A percentile compares a stretch with the other conserved stretches of the same genome.
phyloP scores from a whole-genome alignment of 257 asterid genomes.

The Ballota nigra region DNA sequence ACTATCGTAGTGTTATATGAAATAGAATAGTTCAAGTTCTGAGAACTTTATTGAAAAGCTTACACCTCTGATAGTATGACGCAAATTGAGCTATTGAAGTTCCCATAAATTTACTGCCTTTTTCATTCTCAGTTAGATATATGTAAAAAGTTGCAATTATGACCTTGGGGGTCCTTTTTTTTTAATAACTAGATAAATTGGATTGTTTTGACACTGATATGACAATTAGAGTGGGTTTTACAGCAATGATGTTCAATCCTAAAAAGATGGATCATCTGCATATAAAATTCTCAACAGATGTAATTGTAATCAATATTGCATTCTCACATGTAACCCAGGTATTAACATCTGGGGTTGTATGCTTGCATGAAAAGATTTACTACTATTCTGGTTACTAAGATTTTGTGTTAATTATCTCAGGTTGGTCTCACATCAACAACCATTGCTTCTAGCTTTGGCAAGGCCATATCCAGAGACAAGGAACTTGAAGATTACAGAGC shows the following conservation, averaged over 20 bases:
- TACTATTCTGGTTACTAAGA: not conserved
- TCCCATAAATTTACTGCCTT: not conserved
- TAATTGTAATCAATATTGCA: not conserved
- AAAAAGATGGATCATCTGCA: not conserved
- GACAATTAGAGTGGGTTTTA: conserved; percentile 3
- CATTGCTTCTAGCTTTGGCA: conserved; percentile 93
- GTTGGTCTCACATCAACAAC: conserved; percentile 82
- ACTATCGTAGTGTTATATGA: not conserved
- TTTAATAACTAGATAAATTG: conserved; percentile 9
- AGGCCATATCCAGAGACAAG: conserved; percentile 70
- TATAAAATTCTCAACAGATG: not conserved
- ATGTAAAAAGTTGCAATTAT: not conserved
- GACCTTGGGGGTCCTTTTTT: not conserved
- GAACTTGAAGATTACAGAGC: conserved; percentile 70
- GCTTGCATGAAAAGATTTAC: not conserved
- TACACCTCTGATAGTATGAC: not conserved
- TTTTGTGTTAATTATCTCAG: conserved; percentile 36
- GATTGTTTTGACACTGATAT: not conserved
- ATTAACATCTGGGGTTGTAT: too few relatives aligned
- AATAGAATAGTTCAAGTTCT: not conserved
- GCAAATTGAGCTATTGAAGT: not conserved
- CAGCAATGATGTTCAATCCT: not conserved
- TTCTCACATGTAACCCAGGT: not conserved
- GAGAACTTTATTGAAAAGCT: not conserved
- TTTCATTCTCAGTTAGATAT: not conserved